Base-by-base conservation (phyloP, 495 filamentous ascomycete species). In the Parachaetomium inaequale region DNA sequence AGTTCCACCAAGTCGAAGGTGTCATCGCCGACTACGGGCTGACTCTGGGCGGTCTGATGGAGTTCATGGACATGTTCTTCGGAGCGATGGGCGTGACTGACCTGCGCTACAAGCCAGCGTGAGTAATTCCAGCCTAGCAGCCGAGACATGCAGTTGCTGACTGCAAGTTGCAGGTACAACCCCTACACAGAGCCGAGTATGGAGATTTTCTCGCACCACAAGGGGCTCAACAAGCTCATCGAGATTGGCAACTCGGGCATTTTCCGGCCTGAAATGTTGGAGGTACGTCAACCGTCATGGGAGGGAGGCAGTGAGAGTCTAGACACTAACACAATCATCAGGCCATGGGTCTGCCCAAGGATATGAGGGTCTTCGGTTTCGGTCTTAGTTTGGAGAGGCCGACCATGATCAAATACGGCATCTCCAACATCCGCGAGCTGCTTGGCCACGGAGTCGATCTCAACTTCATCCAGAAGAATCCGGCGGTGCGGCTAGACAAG, bases 1-100 rank as follows among this genome's bases (percentile, higher is more conserved):
- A 98, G 78, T 98, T 98, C 85, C 94, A 98, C 78, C 94, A 98
- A 73, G 87, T 97, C 49, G 94, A 98, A 76, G 94, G 94, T 72
- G 93, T 98, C 61, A 97, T 98, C 80, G 94, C 94, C 14, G 94
- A 98, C 74, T 96, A 93, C 68, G 87, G 86, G 23, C 78, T 98
- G 46, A 92, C 92, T 8, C 82, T 98, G 14, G 94, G 93, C 64
- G 93, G 92, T 29, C 79, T 97, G 65, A 96, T 97, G 79, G 89
- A 90, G 63, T 98, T 98, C 81, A 95, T 98, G 86, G 86, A 93
- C 67, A 86, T 92, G 65, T 98, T 98, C 85, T 98, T 97, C 75
- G 81, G 76, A 29, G 96, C 96, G 78, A 96, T 98, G 89, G 93
- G 93, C 61, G 87, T 98, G 56, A 83, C 90, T 57, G 81, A 89